A percentile compares a stretch with the other conserved stretches of the same genome.
These are phyloP conservation scores for Claviceps sp. DNA, from an alignment of 2,329 filamentous ascomycete genomes.

Conservation along the genomic window DNA sequence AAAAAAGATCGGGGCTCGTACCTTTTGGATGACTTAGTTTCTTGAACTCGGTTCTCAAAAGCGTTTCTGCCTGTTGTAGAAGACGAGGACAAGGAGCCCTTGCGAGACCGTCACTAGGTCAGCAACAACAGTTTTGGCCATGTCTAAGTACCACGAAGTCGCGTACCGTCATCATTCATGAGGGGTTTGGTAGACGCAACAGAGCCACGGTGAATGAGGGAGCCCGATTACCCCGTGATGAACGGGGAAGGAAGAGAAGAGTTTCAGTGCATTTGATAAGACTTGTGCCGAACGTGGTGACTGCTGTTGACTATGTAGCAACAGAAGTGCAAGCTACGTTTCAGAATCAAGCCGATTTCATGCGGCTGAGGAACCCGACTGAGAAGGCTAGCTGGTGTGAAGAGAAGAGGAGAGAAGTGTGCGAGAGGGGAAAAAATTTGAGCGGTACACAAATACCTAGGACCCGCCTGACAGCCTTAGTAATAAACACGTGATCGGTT, in stretches of 20 bases:
- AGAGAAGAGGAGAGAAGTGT: neutral
- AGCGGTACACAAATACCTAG: too few species aligned
- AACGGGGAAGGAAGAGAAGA: neutral
- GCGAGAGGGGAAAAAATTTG: too few species aligned
- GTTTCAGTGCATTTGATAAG: conserved; percentile 1
- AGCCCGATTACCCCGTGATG: neutral
- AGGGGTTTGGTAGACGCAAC: neutral
- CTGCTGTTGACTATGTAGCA: neutral
- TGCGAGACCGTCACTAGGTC: neutral
- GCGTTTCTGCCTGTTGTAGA: conserved; percentile 54
- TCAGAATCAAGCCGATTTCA: neutral
- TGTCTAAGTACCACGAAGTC: neutral
- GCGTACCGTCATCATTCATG: conserved; percentile 1
- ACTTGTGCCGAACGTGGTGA: neutral
- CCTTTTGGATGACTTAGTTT: conserved; percentile 82
- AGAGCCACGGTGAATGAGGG: neutral
- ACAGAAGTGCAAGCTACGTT: neutral
- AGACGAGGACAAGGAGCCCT: conserved; percentile 2
- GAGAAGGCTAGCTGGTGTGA: neutral
- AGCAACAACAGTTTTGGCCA: neutral
- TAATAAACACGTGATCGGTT: too few species aligned
- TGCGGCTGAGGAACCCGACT: neutral
- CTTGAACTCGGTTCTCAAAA: conserved; percentile 72
- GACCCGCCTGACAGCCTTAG: too few species aligned
- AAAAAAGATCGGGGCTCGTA: conserved; percentile 34